phyloP scores from a whole-genome alignment of 2,329 filamentous ascomycete genomes.

The Paracamarosporium sp. region DNA sequence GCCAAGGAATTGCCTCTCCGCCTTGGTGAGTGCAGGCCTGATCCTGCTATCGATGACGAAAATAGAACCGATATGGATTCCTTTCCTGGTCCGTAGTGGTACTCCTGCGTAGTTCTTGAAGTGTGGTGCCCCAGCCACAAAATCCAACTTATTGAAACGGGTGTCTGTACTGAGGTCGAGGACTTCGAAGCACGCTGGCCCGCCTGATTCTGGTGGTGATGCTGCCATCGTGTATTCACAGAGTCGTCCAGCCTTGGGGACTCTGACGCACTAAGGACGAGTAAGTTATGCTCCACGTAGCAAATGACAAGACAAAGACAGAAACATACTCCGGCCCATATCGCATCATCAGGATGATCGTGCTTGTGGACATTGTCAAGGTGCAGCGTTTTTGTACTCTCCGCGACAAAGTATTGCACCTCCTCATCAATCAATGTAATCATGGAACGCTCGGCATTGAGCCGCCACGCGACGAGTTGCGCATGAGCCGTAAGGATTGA shows the following conservation, averaged over 20 bases:
- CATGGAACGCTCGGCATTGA: conserved; percentile 44
- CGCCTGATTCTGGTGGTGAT: conserved; percentile 23
- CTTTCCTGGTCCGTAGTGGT: conserved; percentile 37
- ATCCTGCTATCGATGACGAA: conserved; percentile 36
- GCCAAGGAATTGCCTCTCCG: conserved; percentile 23
- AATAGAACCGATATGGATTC: conserved; percentile 41
- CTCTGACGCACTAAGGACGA: conserved; percentile 29
- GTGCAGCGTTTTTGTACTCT: conserved; percentile 53
- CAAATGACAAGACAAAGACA: not conserved
- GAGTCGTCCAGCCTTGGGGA: conserved; percentile 41
- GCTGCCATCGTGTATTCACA: conserved; percentile 41
- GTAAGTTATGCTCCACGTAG: not conserved
- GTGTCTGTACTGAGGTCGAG: conserved; percentile 40
- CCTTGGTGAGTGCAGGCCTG: conserved; percentile 22
- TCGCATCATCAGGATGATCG: conserved; percentile 39
- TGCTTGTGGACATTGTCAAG: conserved; percentile 43
- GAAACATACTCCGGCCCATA: conserved; percentile 42
- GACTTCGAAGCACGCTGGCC: conserved; percentile 49
- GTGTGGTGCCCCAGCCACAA: conserved; percentile 33
- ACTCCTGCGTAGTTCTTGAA: conserved; percentile 44
- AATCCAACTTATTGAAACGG: conserved; percentile 39
- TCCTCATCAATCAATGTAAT: conserved; percentile 57
- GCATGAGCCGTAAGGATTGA: conserved; percentile 42
- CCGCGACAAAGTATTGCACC: conserved; percentile 59
- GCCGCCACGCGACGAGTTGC: conserved; percentile 46